A percentile compares a stretch with the other conserved stretches of the same genome.
Evolutionary conservation across 352 stramenopile species (phyloP).

Genomic region (Phytophthora foliorum): DNA sequence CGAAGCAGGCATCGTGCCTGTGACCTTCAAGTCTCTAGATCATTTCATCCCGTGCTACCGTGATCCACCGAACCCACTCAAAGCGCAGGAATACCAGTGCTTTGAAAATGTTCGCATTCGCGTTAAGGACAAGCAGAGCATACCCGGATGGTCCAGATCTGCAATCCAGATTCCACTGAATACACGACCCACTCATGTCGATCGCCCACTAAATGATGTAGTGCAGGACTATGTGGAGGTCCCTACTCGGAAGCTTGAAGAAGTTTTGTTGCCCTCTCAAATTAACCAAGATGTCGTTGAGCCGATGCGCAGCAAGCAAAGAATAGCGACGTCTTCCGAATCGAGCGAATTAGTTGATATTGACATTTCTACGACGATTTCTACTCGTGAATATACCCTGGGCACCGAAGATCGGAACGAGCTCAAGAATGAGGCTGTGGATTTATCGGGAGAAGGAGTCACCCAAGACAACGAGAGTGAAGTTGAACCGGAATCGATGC

Average conservation of each 20-base stretch:
- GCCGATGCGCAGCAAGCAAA: slow-evolving; percentile 8
- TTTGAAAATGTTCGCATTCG: slow-evolving; percentile 76
- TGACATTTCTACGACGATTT: not conserved
- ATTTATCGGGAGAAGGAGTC: not conserved
- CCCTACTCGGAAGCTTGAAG: slow-evolving; percentile 5
- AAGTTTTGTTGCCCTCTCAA: not conserved
- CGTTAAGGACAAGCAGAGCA: slow-evolving; percentile 84
- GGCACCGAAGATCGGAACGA: not conserved
- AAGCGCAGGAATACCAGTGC: slow-evolving; percentile 75
- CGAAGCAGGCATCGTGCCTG: slow-evolving; percentile 65
- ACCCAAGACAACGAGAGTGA: slow-evolving; percentile 14
- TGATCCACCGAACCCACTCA: slow-evolving; percentile 78
- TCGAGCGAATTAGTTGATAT: slow-evolving; percentile 12
- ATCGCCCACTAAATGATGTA: slow-evolving; percentile 6
- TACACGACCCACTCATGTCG: slow-evolving; percentile 6
- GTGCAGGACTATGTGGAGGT: slow-evolving; percentile 2
- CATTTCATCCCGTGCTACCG: slow-evolving; percentile 91
- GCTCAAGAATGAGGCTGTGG: slow-evolving; percentile 1
- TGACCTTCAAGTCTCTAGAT: slow-evolving; percentile 79
- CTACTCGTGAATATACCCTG: slow-evolving; percentile 5
- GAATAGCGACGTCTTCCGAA: slow-evolving; percentile 9
- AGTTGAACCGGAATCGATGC: slow-evolving; percentile 2
- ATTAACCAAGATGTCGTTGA: slow-evolving; percentile 11
- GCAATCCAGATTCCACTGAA: slow-evolving; percentile 1
- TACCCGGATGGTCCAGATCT: slow-evolving; percentile 76